Evolutionary conservation across 2,329 filamentous ascomycete genomes (phyloP).

Genomic region (Ophiostoma quercus): DNA sequence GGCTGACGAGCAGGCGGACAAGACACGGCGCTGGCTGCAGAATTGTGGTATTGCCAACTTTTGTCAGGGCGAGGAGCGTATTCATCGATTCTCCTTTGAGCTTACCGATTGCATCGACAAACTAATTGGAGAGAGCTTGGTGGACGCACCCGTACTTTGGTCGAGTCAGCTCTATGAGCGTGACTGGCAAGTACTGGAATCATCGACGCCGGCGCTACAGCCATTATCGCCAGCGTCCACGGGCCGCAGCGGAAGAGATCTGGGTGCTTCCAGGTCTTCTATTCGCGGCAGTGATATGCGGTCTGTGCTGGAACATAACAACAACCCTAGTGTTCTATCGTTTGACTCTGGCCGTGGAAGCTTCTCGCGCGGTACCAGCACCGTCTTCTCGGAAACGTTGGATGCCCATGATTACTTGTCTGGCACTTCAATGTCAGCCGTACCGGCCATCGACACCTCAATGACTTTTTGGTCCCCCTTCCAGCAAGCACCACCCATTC

Average conservation of each 20-base stretch:
- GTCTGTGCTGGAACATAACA: constrained; percentile 47
- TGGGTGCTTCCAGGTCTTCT: constrained; percentile 22
- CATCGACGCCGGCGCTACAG: constrained; percentile 40
- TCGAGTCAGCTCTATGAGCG: constrained; percentile 81
- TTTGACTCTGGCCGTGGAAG: constrained; percentile 62
- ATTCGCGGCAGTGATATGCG: constrained; percentile 45
- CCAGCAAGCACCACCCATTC: constrained; percentile 53
- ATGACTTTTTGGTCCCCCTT: constrained; percentile 89
- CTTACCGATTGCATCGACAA: constrained; percentile 80
- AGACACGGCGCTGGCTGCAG: constrained; percentile 76
- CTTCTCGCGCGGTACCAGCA: constrained; percentile 51
- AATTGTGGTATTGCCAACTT: constrained; percentile 84
- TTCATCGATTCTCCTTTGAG: constrained; percentile 89
- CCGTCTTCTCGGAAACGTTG: constrained; percentile 58
- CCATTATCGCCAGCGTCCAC: constrained; percentile 8
- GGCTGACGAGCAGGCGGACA: constrained; percentile 88
- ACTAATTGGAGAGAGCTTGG: constrained; percentile 75
- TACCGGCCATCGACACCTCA: constrained; percentile 66
- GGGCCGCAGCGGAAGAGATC: background rate
- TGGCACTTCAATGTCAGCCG: constrained; percentile 60
- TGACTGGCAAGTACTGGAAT: constrained; percentile 61
- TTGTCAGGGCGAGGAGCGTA: constrained; percentile 88
- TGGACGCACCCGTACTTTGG: constrained; percentile 84
- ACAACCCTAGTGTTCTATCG: constrained; percentile 62
- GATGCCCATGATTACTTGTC: constrained; percentile 65